Base-by-base conservation (phyloP, 2,329 filamentous ascomycete genomes). In the Saccharata proteae region DNA sequence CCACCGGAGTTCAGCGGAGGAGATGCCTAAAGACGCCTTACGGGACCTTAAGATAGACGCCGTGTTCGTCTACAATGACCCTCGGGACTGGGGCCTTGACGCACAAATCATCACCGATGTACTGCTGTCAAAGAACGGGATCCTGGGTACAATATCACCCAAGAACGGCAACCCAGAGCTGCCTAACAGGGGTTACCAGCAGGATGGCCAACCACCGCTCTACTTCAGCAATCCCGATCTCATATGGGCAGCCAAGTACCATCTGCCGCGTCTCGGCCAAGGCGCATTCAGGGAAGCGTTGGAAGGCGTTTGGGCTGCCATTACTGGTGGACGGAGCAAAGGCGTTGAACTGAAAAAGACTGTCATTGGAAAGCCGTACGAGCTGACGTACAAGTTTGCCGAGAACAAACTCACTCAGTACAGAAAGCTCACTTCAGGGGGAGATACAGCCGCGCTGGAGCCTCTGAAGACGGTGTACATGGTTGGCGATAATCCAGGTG, bases 31-130 rank as follows among this genome's bases (percentile, higher is more conserved):
- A n/a, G n/a, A n/a, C n/a, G n/a, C n/a, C n/a, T n/a, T n/a, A n/a
- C n/a, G n/a, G n/a, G n/a, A 27, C 12, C 66, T 88, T 28, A 85
- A 83, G 44, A 79, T 98, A 43, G 84, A 93, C 48, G 85, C 86
- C 16, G 74, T 96, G 16, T 80, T 96, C 47, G 80, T 94, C 5
- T 94, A 88, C 67, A 93, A 93, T 53, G 90, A 96, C 55, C 86
- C 90, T 3, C 74, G 90, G 34, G 90, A 98, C 61, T 98, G 90
- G 90, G 85, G 81, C 1, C 68, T 94, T 7, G 88, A 96, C 54
- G 74, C 75, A 3, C 81, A 93, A 50, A 62, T 96, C 44, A 79
- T 96, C 35, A 57, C 80, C 32, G 90, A 98, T 54, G 61, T 93
- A 8, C 62, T 96, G 5, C 66, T 93, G 23, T 93, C 86, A 1